Conservation (phyloP, 148 eudicot species). For the Bassia scoparia region DNA sequence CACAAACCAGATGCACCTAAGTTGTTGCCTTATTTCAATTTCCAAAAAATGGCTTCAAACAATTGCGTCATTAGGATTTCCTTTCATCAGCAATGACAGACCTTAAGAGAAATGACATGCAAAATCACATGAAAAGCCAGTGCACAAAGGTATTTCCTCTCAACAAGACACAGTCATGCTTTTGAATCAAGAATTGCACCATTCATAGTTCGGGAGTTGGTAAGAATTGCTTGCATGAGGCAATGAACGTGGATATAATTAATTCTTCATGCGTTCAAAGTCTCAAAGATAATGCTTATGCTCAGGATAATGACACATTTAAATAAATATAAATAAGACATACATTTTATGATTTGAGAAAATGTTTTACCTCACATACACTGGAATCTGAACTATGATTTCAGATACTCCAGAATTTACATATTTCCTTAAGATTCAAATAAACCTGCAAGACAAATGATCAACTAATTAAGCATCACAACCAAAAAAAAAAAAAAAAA, state of each 20-base stretch:
- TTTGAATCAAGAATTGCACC: background rate
- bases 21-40: no score
- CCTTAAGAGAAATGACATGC: background rate
- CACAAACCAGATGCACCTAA: no score
- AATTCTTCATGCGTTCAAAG: background rate
- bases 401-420: constrained; percentile 27
- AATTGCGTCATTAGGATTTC: no score
- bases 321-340: background rate
- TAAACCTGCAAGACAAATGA: constrained; percentile 31
- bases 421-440: constrained; percentile 17
- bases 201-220: background rate
- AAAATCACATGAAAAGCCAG: background rate
- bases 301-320: background rate
- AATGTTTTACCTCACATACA: constrained; percentile 22
- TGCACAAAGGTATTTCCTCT: background rate
- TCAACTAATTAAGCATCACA: background rate
- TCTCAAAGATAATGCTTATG: background rate
- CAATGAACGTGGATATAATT: background rate
- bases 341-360: background rate
- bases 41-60: no score
- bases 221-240: background rate
- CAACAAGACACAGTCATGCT: constrained; percentile 3
- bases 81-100: no score
- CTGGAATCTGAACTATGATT: constrained; percentile 17
- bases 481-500: no score